Evolutionary conservation across 305 asterid genomes (phyloP).

Genomic region (Withania somnifera): DNA sequence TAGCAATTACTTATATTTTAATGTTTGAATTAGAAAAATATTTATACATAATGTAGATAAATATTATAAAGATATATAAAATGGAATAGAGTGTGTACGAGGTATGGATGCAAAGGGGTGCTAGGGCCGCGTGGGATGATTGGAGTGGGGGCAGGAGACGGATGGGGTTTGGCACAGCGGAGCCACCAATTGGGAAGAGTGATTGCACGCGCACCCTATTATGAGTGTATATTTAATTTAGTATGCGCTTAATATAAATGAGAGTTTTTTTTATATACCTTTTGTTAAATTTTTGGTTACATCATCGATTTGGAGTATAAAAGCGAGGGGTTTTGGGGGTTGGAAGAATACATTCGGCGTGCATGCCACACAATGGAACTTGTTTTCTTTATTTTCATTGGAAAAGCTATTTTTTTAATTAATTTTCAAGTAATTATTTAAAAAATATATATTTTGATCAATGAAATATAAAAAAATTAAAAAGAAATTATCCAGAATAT

Average conservation of each 20-base stretch:
- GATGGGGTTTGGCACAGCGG: neutral
- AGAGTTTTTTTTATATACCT: too few species aligned
- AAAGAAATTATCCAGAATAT: neutral
- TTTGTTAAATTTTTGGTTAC: too few species aligned
- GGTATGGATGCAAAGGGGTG: neutral
- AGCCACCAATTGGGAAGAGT: too few species aligned
- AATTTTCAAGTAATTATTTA: neutral
- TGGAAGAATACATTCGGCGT: neutral
- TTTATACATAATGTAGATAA: neutral
- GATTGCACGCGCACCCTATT: too few species aligned
- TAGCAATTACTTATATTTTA: neutral
- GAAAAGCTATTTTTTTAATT: neutral
- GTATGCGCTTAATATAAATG: too few species aligned
- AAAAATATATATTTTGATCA: neutral
- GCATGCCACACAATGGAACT: neutral
- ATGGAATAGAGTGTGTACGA: neutral
- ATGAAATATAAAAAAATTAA: neutral
- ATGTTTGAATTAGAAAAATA: neutral
- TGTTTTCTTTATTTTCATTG: neutral
- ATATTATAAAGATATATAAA: neutral
- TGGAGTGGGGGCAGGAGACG: neutral
- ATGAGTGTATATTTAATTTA: too few species aligned
- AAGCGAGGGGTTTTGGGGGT: neutral
- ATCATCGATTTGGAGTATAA: too few species aligned
- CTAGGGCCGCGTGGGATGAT: neutral